A percentile compares a stretch with the other conserved stretches of the same genome.
These are phyloP conservation scores for Achlya hypogyna DNA, from an alignment of 352 stramenopile species.

Conservation along the genomic window DNA sequence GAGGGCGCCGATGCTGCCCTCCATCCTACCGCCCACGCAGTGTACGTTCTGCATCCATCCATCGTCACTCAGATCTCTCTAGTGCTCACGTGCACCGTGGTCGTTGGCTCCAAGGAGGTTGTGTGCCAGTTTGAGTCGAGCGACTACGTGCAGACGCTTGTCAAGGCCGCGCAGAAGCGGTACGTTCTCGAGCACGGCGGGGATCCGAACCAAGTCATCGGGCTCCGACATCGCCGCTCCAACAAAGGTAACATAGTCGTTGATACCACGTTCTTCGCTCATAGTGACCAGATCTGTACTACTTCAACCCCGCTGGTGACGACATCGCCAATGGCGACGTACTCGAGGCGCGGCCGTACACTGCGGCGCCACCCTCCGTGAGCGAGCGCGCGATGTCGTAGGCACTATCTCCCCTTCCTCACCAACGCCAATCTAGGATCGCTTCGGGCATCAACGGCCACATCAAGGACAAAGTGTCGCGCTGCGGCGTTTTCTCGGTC, in stretches of 20 bases:
- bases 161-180: slow-evolving; percentile 4
- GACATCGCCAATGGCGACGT: slow-evolving; percentile 22
- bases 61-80: neutral
- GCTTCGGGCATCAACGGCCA: neutral
- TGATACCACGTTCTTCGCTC: neutral
- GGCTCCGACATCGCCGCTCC: slow-evolving; percentile 4
- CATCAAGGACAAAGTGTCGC: slow-evolving; percentile 14
- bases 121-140: slow-evolving; percentile 7
- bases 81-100: slow-evolving; percentile 13
- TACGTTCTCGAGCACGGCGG: slow-evolving; percentile 5
- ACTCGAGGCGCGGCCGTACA: slow-evolving; percentile 23
- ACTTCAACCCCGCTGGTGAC: slow-evolving; percentile 17
- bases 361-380: slow-evolving; percentile 11
- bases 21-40: neutral
- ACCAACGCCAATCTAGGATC: neutral
- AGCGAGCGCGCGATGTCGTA: slow-evolving; percentile 19
- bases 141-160: slow-evolving; percentile 17
- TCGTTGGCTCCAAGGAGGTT: slow-evolving; percentile 1
- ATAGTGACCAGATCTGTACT: slow-evolving; percentile 14
- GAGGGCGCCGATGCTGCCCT: too few relatives aligned
- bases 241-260: neutral
- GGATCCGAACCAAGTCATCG: slow-evolving; percentile 2
- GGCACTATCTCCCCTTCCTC: neutral
- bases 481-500: slow-evolving; percentile 20
- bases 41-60: neutral